phyloP scores from a whole-genome alignment of 805 yeast genomes.

The Kluyveromyces lactis region DNA sequence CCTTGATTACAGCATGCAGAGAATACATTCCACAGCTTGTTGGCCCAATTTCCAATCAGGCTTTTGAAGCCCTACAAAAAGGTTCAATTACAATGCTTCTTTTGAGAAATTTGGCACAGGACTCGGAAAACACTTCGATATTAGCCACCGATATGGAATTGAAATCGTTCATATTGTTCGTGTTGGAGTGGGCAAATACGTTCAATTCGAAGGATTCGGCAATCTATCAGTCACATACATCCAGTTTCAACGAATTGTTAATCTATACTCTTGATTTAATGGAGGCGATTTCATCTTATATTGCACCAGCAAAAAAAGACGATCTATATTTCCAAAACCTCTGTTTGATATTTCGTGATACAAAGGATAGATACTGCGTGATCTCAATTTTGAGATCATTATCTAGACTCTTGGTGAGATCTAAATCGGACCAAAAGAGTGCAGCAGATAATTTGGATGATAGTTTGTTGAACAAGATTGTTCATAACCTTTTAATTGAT shows the following conservation, averaged over 20 bases:
- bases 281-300: slow-evolving; percentile 77
- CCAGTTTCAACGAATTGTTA: slow-evolving; percentile 47
- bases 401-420: slow-evolving; percentile 67
- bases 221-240: slow-evolving; percentile 25
- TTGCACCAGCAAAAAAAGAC: slow-evolving; percentile 63
- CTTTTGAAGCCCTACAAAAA: slow-evolving; percentile 17
- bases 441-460: slow-evolving; percentile 42
- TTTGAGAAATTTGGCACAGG: slow-evolving; percentile 77
- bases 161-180: slow-evolving; percentile 36
- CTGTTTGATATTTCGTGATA: slow-evolving; percentile 39
- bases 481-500: slow-evolving; percentile 47
- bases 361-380: slow-evolving; percentile 61
- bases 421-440: slow-evolving; percentile 39
- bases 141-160: slow-evolving; percentile 49
- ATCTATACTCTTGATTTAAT: slow-evolving; percentile 68
- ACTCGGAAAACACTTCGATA: slow-evolving; percentile 71
- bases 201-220: slow-evolving; percentile 20
- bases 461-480: slow-evolving; percentile 42
- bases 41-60: slow-evolving; percentile 6
- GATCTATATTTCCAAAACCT: slow-evolving; percentile 54
- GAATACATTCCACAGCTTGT: slow-evolving; percentile 18
- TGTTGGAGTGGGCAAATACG: slow-evolving; percentile 18
- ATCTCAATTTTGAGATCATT: slow-evolving; percentile 67
- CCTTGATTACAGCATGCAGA: slow-evolving; percentile 20
- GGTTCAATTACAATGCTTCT: slow-evolving; percentile 40